Evolutionary conservation across 1,284 basidiomycete genomes (phyloP), one percentile per base, ranked within the genome.

Genomic region (Wallemia hederae): DNA sequence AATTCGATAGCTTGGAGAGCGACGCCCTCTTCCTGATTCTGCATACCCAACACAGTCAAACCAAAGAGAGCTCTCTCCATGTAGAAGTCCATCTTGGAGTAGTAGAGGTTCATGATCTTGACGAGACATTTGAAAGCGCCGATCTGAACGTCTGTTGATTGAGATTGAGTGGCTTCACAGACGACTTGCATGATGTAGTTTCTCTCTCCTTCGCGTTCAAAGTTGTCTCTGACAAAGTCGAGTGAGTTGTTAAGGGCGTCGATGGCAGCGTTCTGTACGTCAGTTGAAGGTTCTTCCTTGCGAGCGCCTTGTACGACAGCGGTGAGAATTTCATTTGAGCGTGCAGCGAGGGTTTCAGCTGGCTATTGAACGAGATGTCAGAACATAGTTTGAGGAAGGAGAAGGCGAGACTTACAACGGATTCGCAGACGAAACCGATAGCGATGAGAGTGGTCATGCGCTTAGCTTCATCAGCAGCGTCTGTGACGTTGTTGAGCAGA

Each of bases 121-220:
- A 98, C 94, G 19, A 99, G 75, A 72, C 87, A 91, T 71, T 96
- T 90, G 69, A 94, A 99, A 1, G 91, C 83, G 34, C 80, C 86
- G 24, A 91, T 82, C 74, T 96, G 89, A 60, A 97, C 89, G 56
- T 78, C 72, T 19, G 83, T 78, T 2, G 80, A 72, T 1, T 76
- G 64, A 65, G 81, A 89, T 72, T 98, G 94, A 0, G 94, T 98
- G 0, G 92, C 94, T 70, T 98, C 94, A 70, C 92, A 99, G 26
- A 98, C 87, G 59, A 98, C 90, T 75, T 99, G 94, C 94, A 98
- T 98, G 72, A 99, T 98, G 74, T 96, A 98, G 74, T 97, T 98
- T 60, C 92, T 81, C 72, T 98, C 92, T 63, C 94, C 92, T 76
- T 96, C 90, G 62, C 89, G 81, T 66, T 96, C 89, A 72, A 99